These are phyloP conservation scores for Cladobotryum mycophilum DNA, from an alignment of 2,329 filamentous ascomycete species.

Conservation along the genomic window DNA sequence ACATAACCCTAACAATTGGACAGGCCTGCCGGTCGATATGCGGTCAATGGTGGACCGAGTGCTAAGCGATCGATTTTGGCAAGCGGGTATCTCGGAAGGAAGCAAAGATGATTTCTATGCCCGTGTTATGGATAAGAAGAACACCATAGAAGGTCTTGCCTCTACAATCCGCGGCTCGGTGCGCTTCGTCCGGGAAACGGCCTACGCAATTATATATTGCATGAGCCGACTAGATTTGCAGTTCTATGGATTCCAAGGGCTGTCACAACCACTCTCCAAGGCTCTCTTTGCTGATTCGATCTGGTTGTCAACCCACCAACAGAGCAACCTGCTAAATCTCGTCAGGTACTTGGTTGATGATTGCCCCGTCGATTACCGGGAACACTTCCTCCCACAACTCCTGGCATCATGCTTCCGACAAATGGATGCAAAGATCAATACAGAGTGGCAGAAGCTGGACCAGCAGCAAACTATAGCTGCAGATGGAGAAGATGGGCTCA, in stretches of 20 bases:
- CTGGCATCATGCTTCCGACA: slow-evolving; percentile 76
- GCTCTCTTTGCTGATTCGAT: slow-evolving; percentile 79
- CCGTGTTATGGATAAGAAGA: slow-evolving; percentile 80
- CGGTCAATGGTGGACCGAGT: slow-evolving; percentile 72
- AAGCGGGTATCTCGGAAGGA: slow-evolving; percentile 91
- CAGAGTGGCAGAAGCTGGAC: slow-evolving; percentile 78
- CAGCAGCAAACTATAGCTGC: slow-evolving; percentile 54
- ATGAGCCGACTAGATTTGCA: slow-evolving; percentile 80
- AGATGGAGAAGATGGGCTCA: slow-evolving; percentile 68
- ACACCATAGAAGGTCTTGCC: slow-evolving; percentile 85
- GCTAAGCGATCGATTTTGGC: slow-evolving; percentile 94
- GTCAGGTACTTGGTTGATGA: slow-evolving; percentile 86
- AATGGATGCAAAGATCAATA: slow-evolving; percentile 78
- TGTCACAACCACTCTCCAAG: slow-evolving; percentile 75
- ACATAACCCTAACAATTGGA: slow-evolving; percentile 82
- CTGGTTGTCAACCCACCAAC: slow-evolving; percentile 82
- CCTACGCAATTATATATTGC: slow-evolving; percentile 90
- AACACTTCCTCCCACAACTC: slow-evolving; percentile 78
- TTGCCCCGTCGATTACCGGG: slow-evolving; percentile 72
- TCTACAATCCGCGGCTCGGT: slow-evolving; percentile 88
- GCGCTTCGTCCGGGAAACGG: slow-evolving; percentile 83
- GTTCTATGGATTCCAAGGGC: slow-evolving; percentile 84
- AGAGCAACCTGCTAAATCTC: slow-evolving; percentile 87
- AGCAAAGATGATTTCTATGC: slow-evolving; percentile 97
- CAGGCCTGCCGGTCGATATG: slow-evolving; percentile 67